Evolutionary conservation across 2,329 filamentous ascomycete species (phyloP).

Genomic region (Neofusicoccum cordaticola): DNA sequence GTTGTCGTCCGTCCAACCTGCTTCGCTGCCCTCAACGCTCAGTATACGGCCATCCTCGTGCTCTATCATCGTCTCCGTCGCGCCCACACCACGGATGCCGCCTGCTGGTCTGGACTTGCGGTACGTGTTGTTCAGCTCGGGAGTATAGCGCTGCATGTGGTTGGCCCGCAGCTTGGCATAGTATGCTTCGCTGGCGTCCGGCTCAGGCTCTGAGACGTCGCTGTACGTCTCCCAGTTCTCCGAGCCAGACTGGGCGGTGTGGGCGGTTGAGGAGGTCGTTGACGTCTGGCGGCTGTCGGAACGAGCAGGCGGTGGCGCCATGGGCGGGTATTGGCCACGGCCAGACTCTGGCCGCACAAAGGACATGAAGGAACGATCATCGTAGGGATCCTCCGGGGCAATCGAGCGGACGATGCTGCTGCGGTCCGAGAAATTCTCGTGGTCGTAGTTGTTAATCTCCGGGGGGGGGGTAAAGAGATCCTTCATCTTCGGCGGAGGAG

Average conservation of each 20-base stretch:
- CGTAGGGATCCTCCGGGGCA: constrained; percentile 80
- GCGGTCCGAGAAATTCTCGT: constrained; percentile 30
- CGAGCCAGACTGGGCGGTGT: constrained; percentile 62
- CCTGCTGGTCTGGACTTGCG: constrained; percentile 23
- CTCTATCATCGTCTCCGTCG: constrained; percentile 36
- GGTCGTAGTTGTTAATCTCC: constrained; percentile 27
- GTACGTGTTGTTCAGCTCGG: constrained; percentile 6
- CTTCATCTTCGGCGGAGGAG: constrained; percentile 85
- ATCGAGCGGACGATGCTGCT: constrained; percentile 59
- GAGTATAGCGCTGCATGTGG: constrained; percentile 18
- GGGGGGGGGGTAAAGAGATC: constrained; percentile 64
- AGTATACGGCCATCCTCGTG: constrained; percentile 44
- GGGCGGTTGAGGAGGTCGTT: constrained; percentile 59
- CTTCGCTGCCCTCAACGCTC: constrained; percentile 43
- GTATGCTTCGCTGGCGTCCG: constrained; percentile 73
- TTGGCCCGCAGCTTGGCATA: constrained; percentile 70
- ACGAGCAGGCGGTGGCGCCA: constrained; percentile 19
- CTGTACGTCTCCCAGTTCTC: constrained; percentile 99
- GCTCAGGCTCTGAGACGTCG: constrained; percentile 53
- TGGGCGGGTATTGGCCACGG: constrained; percentile 18
- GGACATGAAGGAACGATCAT: constrained; percentile 52
- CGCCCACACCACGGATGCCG: constrained; percentile 48
- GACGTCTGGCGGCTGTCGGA: constrained; percentile 63
- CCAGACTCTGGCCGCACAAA: constrained; percentile 11
- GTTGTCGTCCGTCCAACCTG: constrained; percentile 52